Conservation (phyloP, 2,329 filamentous ascomycete species). For the Ascochyta pisi region DNA sequence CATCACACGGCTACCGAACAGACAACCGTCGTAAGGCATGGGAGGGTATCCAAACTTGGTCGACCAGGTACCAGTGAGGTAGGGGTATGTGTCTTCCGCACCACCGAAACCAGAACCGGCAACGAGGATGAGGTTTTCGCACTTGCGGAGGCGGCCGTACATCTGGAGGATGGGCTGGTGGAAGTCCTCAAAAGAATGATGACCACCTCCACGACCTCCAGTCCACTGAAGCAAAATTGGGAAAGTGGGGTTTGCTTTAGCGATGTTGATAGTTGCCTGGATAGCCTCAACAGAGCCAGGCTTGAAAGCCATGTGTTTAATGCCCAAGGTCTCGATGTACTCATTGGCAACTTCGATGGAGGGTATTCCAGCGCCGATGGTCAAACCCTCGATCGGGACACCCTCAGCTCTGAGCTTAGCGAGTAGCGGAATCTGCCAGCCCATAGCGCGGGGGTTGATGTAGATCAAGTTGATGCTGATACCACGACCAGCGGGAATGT, state of each 20-base stretch:
- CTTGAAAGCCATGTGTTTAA: slow-evolving; percentile 59
- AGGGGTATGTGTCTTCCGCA: slow-evolving; percentile 56
- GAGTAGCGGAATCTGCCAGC: slow-evolving; percentile 61
- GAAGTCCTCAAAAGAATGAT: slow-evolving; percentile 60
- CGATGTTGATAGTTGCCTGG: slow-evolving; percentile 56
- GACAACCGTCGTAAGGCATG: slow-evolving; percentile 58
- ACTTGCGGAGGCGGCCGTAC: slow-evolving; percentile 55
- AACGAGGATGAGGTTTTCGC: slow-evolving; percentile 55
- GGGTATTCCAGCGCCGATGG: slow-evolving; percentile 58
- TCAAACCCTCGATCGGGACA: slow-evolving; percentile 56
- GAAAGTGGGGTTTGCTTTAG: slow-evolving; percentile 54
- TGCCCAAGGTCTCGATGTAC: slow-evolving; percentile 64
- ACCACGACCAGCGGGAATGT: slow-evolving; percentile 57
- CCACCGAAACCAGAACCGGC: slow-evolving; percentile 58
- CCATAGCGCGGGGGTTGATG: slow-evolving; percentile 59
- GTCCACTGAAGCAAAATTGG: slow-evolving; percentile 59
- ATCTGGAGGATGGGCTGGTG: slow-evolving; percentile 57
- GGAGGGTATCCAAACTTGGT: slow-evolving; percentile 51
- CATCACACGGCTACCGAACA: slow-evolving; percentile 58
- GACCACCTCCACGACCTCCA: slow-evolving; percentile 58
- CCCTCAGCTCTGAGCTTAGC: slow-evolving; percentile 56
- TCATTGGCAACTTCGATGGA: slow-evolving; percentile 57
- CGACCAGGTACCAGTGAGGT: slow-evolving; percentile 56
- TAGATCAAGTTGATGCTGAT: slow-evolving; percentile 63
- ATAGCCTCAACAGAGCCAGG: slow-evolving; percentile 56